Conservation (phyloP, 441 rosid species). For the Syzygium malaccense region DNA sequence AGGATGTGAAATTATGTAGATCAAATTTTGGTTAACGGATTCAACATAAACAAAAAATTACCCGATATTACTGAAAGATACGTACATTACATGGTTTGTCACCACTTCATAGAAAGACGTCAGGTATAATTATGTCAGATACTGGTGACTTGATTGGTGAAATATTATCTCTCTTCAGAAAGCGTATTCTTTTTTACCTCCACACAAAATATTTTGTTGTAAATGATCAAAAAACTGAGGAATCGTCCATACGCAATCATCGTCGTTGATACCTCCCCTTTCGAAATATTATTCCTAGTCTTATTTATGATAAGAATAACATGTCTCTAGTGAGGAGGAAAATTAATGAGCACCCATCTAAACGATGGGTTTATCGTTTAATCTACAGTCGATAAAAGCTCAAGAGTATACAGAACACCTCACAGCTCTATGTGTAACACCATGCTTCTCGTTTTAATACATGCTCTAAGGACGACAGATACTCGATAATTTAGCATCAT, state of each 20-base stretch:
- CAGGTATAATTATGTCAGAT: neutral
- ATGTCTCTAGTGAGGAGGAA: neutral
- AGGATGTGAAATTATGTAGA: neutral
- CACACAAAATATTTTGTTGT: neutral
- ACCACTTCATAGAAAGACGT: neutral
- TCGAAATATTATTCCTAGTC: neutral
- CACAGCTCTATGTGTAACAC: neutral
- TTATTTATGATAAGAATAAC: neutral
- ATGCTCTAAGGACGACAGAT: neutral
- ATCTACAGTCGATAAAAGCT: neutral
- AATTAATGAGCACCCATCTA: neutral
- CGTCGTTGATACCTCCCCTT: neutral
- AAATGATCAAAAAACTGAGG: neutral
- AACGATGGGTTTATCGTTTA: neutral
- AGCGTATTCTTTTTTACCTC: neutral
- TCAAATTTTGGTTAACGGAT: neutral
- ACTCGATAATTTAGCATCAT: neutral
- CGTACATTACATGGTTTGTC: neutral
- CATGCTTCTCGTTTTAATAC: neutral
- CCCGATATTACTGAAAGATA: neutral
- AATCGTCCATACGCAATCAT: neutral
- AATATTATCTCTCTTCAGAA: neutral
- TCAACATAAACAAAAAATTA: neutral
- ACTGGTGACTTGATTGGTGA: neutral
- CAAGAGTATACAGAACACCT: neutral